These are phyloP conservation scores for Penicillium roqueforti DNA, from an alignment of 495 filamentous ascomycete genomes.

Conservation along the genomic window DNA sequence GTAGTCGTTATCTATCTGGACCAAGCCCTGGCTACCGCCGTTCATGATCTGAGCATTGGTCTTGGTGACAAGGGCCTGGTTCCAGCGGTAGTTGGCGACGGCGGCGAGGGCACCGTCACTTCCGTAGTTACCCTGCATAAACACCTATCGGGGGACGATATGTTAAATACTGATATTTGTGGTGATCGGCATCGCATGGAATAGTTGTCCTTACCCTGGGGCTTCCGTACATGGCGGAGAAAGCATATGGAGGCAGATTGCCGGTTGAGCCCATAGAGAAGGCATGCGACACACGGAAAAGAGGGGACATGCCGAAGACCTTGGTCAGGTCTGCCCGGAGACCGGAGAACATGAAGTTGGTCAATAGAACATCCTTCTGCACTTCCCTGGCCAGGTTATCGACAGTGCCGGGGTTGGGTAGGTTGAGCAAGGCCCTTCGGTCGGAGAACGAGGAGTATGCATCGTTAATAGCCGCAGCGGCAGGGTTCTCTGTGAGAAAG, in stretches of 20 bases:
- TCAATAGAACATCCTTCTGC: constrained; percentile 88
- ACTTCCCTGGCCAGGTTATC: constrained; percentile 91
- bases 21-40: constrained; percentile 62
- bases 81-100: constrained; percentile 89
- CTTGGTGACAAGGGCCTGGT: constrained; percentile 70
- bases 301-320: constrained; percentile 82
- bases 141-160: constrained; percentile 56
- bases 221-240: constrained; percentile 88
- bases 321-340: constrained; percentile 94
- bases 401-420: constrained; percentile 87
- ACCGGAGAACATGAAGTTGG: constrained; percentile 92
- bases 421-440: constrained; percentile 77
- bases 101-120: constrained; percentile 79
- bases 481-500: constrained; percentile 68
- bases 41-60: constrained; percentile 74
- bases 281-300: constrained; percentile 97
- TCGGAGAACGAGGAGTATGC: constrained; percentile 79
- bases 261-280: constrained; percentile 87
- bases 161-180: not conserved
- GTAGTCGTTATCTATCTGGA: constrained; percentile 92
- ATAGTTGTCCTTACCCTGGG: constrained; percentile 63
- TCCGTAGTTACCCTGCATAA: constrained; percentile 92
- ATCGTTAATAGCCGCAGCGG: constrained; percentile 65
- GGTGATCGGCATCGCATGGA: not conserved
- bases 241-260: constrained; percentile 82